Conservation (phyloP, 2,329 filamentous ascomycete genomes). For the Pseudogymnoascus sp. region DNA sequence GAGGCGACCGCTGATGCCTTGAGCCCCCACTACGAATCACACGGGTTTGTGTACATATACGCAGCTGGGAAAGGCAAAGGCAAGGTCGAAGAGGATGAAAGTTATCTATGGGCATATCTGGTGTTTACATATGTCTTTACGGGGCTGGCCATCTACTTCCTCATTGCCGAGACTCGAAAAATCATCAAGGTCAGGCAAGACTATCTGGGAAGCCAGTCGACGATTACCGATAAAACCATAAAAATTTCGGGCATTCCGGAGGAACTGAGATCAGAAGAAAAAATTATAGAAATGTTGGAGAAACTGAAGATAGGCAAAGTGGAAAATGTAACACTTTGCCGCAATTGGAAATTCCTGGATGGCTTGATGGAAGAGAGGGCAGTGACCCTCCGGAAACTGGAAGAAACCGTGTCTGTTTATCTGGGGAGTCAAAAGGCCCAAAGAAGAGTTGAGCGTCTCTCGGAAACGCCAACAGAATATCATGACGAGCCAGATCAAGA, state of each 20-base stretch:
- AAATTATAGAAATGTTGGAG: conserved; percentile 80
- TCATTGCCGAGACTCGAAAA: conserved; percentile 72
- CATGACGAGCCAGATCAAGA: conserved; percentile 27
- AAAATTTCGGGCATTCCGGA: conserved; percentile 78
- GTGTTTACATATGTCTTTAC: conserved; percentile 94
- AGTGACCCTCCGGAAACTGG: conserved; percentile 59
- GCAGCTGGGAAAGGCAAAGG: conserved; percentile 12
- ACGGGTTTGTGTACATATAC: conserved; percentile 15
- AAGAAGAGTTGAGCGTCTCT: conserved; percentile 24
- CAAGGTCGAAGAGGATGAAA: conserved; percentile 18
- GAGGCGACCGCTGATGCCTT: neutral
- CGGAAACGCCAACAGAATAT: conserved; percentile 17
- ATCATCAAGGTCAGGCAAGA: conserved; percentile 82
- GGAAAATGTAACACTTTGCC: conserved; percentile 76
- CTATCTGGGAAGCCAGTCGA: conserved; percentile 87
- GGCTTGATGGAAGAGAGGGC: conserved; percentile 59
- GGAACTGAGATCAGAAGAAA: conserved; percentile 69
- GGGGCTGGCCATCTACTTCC: conserved; percentile 68
- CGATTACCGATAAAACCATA: conserved; percentile 92
- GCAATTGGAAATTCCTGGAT: conserved; percentile 79
- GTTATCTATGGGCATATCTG: conserved; percentile 84
- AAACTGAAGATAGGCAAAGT: conserved; percentile 83
- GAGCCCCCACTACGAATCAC: neutral
- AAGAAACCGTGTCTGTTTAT: conserved; percentile 74
- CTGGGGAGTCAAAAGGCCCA: conserved; percentile 39